These are phyloP conservation scores for Lactifluus echinatus DNA, from an alignment of 768 basidiomycete genomes.

Conservation along the genomic window DNA sequence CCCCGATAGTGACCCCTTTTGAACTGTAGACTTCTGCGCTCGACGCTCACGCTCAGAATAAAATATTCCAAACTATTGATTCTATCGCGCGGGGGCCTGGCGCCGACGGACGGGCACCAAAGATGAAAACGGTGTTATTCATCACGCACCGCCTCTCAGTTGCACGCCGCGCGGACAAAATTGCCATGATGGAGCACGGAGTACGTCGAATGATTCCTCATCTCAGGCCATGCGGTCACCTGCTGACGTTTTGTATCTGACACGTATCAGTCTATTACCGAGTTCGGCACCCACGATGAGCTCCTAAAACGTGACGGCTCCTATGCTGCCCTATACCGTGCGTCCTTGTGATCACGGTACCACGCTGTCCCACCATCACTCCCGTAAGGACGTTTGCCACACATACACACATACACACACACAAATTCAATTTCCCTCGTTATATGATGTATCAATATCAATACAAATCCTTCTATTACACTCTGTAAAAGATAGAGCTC, in stretches of 20 bases:
- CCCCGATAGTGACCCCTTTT: not conserved
- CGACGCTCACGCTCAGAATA: conserved; percentile 72
- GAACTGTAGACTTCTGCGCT: conserved; percentile 60
- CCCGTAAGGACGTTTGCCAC: conserved; percentile 11
- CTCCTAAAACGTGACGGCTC: conserved; percentile 22
- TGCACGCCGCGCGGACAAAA: conserved; percentile 76
- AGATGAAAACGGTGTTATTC: conserved; percentile 67
- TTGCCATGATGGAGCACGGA: conserved; percentile 80
- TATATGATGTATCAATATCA: conserved; percentile 16
- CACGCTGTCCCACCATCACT: not conserved
- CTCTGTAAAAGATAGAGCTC: conserved; percentile 12
- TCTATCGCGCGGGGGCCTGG: conserved; percentile 48
- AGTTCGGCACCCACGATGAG: conserved; percentile 26
- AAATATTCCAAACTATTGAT: conserved; percentile 69
- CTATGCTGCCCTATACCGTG: conserved; percentile 22
- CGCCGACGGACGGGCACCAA: conserved; percentile 32
- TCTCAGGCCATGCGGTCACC: not conserved
- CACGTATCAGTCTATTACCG: conserved; percentile 22
- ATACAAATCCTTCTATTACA: conserved; percentile 18
- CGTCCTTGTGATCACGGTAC: conserved; percentile 16
- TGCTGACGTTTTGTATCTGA: not conserved
- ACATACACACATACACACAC: too few species aligned
- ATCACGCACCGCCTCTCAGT: conserved; percentile 79
- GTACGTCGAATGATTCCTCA: conserved; percentile 28
- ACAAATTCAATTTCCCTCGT: not conserved